These are phyloP conservation scores for Capsicum baccatum DNA, from an alignment of 257 asterid genomes.

Conservation along the genomic window DNA sequence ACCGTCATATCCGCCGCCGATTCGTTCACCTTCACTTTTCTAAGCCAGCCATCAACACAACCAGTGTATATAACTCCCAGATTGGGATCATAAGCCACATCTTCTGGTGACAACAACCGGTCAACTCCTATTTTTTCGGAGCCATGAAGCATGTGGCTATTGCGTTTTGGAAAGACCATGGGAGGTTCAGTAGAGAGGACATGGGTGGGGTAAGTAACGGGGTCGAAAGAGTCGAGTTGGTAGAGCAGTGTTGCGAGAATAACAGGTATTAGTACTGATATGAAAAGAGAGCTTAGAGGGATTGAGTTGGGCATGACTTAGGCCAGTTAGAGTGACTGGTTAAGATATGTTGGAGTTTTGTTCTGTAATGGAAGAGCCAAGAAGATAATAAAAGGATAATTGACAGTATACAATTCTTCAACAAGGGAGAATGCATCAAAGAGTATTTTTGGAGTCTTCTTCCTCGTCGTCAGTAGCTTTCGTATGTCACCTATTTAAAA, in stretches of 20 bases:
- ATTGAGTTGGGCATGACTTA: too few species aligned
- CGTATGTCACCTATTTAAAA: too few species aligned
- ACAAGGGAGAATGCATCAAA: background rate
- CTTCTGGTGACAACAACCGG: slow-evolving; percentile 66
- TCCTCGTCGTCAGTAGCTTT: too few species aligned
- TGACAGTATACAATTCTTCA: background rate
- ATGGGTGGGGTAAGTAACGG: slow-evolving; percentile 58
- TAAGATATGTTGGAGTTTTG: too few species aligned
- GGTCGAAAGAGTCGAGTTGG: slow-evolving; percentile 70
- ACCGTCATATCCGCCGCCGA: slow-evolving; percentile 57
- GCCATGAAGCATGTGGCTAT: slow-evolving; percentile 55
- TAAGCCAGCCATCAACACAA: slow-evolving; percentile 78
- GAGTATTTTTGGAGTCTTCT: background rate
- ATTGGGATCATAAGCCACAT: slow-evolving; percentile 62
- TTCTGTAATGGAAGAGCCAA: too few species aligned
- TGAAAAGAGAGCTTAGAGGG: slow-evolving; percentile 7
- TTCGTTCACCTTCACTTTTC: slow-evolving; percentile 49
- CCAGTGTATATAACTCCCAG: slow-evolving; percentile 75
- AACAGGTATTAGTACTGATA: slow-evolving; percentile 40
- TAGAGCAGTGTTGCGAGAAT: slow-evolving; percentile 52
- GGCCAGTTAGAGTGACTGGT: background rate
- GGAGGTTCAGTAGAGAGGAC: slow-evolving; percentile 40
- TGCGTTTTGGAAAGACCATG: slow-evolving; percentile 43
- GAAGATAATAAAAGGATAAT: too few species aligned
- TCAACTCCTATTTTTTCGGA: slow-evolving; percentile 75